These are phyloP conservation scores for Salix exigua DNA, from an alignment of 345 rosid species.

Conservation along the genomic window DNA sequence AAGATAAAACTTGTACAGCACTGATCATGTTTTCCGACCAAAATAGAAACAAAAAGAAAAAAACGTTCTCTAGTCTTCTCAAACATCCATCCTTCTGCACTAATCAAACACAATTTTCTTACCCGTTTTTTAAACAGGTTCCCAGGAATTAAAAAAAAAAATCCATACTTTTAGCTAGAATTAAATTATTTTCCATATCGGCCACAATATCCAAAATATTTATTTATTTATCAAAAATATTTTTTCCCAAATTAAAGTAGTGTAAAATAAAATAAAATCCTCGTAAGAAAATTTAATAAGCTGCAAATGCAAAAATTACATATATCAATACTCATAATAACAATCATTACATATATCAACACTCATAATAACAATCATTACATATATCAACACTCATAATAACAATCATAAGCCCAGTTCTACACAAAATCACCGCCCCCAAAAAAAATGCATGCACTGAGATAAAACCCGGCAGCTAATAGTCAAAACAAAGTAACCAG, in stretches of 20 bases:
- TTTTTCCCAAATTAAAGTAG: not conserved
- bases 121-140: not conserved
- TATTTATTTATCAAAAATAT: not conserved
- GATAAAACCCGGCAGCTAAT: not conserved
- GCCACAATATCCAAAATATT: not conserved
- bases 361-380: not conserved
- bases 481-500: not conserved
- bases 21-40: not conserved
- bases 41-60: not conserved
- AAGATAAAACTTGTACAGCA: not conserved
- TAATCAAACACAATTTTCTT: not conserved
- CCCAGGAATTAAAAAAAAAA: not conserved
- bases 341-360: not conserved
- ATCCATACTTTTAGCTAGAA: not conserved
- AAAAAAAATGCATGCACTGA: not conserved
- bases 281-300: not conserved
- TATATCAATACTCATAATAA: not conserved
- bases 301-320: not conserved
- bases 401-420: not conserved
- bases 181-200: not conserved
- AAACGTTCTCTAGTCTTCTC: not conserved
- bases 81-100: not conserved
- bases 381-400: not conserved
- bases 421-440: not conserved
- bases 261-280: not conserved